phyloP scores from a whole-genome alignment of 2,329 filamentous ascomycete species.

The Phyllosticta citriasiana region DNA sequence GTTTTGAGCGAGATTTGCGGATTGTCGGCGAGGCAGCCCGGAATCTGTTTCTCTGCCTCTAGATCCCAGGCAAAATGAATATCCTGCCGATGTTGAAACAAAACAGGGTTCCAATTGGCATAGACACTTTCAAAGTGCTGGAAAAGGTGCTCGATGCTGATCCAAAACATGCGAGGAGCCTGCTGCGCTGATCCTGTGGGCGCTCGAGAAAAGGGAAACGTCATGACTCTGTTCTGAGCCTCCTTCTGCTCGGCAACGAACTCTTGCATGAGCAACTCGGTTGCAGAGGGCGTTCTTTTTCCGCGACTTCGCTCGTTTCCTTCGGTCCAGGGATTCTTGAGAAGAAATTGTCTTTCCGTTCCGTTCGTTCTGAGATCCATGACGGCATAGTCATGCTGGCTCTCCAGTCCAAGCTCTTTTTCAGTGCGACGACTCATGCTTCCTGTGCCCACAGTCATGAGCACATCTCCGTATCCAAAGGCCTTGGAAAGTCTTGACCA shows the following conservation, averaged over 20 bases:
- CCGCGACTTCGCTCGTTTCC: slow-evolving; percentile 63
- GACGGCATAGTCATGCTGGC: slow-evolving; percentile 90
- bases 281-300: background rate
- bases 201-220: background rate
- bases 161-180: slow-evolving; percentile 80
- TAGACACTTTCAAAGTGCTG: slow-evolving; percentile 95
- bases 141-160: slow-evolving; percentile 73
- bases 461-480: slow-evolving; percentile 68
- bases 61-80: slow-evolving; percentile 81
- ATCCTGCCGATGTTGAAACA: slow-evolving; percentile 76
- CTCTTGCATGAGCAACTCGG: background rate
- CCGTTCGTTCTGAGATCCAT: slow-evolving; percentile 62
- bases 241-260: background rate
- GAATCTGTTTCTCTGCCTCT: slow-evolving; percentile 45
- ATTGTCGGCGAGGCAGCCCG: slow-evolving; percentile 61
- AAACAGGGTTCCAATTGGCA: slow-evolving; percentile 86
- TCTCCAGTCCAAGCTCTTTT: slow-evolving; percentile 67
- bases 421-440: slow-evolving; percentile 69
- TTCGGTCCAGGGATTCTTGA: slow-evolving; percentile 95
- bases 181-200: slow-evolving; percentile 19
- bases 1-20: slow-evolving; percentile 50
- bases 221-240: background rate
- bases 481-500: slow-evolving; percentile 70
- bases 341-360: slow-evolving; percentile 57
- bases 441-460: slow-evolving; percentile 85